Evolutionary conservation across 2,329 filamentous ascomycete species (phyloP), one percentile per base, ranked within the genome.

Genomic region (Alternaria brassicae): DNA sequence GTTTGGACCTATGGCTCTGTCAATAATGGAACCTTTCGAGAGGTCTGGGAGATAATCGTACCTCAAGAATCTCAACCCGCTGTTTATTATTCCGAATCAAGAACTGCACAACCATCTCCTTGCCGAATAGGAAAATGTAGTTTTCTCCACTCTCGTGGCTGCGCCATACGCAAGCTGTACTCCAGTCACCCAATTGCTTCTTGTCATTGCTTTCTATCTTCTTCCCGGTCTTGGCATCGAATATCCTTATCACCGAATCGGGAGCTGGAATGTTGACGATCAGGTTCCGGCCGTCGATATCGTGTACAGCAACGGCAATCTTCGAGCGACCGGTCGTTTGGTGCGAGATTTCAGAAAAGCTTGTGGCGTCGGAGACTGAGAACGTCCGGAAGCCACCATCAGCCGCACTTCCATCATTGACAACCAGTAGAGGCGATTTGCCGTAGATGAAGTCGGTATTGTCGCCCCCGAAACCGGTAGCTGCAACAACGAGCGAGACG

Each of bases 111-210:
- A 68, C 68, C 59, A 62, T 67, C 45, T 68, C 70, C 55, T 75
- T 75, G 25, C 72, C 72, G 40, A 75, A 74, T 9, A 75, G 27
- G 48, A 72, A 75, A 6, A 74, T 30, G 39, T 75, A 74, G 36
- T 53, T 68, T 13, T 72, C 59, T 1, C 70, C 70, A 23, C 72
- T 74, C 19, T 62, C 60, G 12, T 52, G 51, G 36, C 69, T 74
- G 6, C 66, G 65, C 72, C 72, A 75, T n/a, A 58, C 61, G 17
- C 72, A 72, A 9, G 69, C 62, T 6, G 68, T 66, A 27, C 70
- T 73, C 72, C 72, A 74, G 39, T 75, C 72, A 5, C 72, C 72
- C 8, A 74, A 55, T 32, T 69, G 55, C 9, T 62, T 67, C 60
- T 72, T 74, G 12, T 66, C 55, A 12, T 71, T 68, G 13, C 66